Conservation (phyloP, 2,329 filamentous ascomycete genomes). For the Verticillium nonalfalfae region DNA sequence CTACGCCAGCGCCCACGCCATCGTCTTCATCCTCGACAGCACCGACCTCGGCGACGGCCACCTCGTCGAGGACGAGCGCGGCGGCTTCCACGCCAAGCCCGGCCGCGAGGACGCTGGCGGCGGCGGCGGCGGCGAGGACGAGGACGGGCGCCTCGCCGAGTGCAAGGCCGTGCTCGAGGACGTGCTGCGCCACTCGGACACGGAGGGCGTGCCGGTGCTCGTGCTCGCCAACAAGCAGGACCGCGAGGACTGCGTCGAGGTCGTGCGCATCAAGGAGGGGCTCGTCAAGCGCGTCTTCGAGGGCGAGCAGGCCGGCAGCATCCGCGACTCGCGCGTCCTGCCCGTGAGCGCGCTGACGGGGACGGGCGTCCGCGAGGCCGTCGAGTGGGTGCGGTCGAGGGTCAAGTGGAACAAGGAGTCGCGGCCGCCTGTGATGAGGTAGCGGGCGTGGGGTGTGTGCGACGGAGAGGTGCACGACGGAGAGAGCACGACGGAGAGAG, state of each 20-base stretch:
- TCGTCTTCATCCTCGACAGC: constrained; percentile 96
- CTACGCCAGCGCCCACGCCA: constrained; percentile 88
- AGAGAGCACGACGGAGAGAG: too few relatives aligned
- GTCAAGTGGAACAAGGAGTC: constrained; percentile 97
- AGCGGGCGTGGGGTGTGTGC: constrained; percentile 18
- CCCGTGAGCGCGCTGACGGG: constrained; percentile 87
- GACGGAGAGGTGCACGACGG: not conserved
- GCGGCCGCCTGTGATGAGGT: constrained; percentile 88
- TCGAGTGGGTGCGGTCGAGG: constrained; percentile 91
- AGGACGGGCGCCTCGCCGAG: constrained; percentile 67
- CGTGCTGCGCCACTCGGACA: constrained; percentile 79
- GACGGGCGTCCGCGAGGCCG: constrained; percentile 83
- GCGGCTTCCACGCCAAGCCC: not conserved
- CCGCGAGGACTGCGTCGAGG: constrained; percentile 93
- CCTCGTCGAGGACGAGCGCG: constrained; percentile 32
- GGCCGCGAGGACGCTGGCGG: not conserved
- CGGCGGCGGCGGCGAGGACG: constrained; percentile 25
- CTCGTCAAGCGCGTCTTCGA: constrained; percentile 94
- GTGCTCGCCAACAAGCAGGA: constrained; percentile 98
- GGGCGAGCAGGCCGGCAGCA: constrained; percentile 78
- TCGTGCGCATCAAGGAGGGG: constrained; percentile 94
- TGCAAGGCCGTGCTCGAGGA: constrained; percentile 85
- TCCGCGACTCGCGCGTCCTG: constrained; percentile 85
- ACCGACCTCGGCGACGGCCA: constrained; percentile 85
- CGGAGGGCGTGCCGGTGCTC: constrained; percentile 84